Evolutionary conservation across 2,329 filamentous ascomycete genomes (phyloP).

Genomic region (Rhexocercosporidium sp.): DNA sequence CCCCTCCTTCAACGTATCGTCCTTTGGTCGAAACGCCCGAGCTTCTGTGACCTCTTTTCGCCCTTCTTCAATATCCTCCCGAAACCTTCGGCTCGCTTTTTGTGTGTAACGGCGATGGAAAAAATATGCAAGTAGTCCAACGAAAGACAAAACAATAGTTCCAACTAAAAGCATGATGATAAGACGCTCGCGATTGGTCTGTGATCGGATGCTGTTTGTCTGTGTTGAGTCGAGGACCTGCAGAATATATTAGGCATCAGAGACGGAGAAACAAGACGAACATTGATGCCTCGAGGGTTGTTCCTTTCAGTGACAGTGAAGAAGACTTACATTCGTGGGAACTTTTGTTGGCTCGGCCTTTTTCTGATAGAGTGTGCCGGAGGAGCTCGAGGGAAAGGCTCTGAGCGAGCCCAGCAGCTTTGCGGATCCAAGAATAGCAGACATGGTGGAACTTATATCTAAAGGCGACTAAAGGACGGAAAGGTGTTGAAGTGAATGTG

Average conservation of each 20-base stretch:
- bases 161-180: neutral
- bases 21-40: conserved; percentile 12
- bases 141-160: neutral
- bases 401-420: neutral
- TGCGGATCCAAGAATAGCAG: neutral
- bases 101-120: neutral
- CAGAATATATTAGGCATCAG: neutral
- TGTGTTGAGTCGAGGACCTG: neutral
- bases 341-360: neutral
- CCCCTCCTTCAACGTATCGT: conserved; percentile 12
- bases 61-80: conserved; percentile 8
- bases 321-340: neutral
- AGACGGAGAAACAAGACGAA: too few species aligned
- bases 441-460: neutral
- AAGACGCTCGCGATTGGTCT: neutral
- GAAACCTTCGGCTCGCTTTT: neutral
- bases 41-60: conserved; percentile 12
- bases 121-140: neutral
- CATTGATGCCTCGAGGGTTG: neutral
- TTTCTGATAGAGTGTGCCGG: neutral
- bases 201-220: neutral
- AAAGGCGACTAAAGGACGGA: neutral
- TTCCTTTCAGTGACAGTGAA: neutral
- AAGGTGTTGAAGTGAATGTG: neutral
- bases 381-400: neutral